phyloP scores from a whole-genome alignment of 73 alveolate species.

The Paramecium sexaurelia region DNA sequence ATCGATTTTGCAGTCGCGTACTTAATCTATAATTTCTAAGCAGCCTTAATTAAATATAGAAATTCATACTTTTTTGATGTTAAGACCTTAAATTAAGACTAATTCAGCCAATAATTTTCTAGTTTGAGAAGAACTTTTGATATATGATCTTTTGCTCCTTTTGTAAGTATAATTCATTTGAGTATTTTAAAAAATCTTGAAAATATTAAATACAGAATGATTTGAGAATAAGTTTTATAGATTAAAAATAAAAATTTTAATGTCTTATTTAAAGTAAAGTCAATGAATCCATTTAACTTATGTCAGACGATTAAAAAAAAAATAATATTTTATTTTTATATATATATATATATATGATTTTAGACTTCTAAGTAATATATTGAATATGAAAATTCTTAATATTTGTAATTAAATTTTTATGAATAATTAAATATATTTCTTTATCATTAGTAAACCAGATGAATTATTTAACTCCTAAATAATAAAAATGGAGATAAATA shows the following conservation, averaged over 20 bases:
- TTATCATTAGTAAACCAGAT: too few species aligned
- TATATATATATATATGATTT: too few species aligned
- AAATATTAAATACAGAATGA: not conserved
- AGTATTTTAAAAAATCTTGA: not conserved
- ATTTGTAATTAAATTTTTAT: not conserved
- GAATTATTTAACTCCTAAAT: constrained; percentile 47
- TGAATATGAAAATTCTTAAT: not conserved
- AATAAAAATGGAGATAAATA: constrained; percentile 42
- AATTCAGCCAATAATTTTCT: not conserved
- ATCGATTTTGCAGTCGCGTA: not conserved
- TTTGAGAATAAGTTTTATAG: not conserved
- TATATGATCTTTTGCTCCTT: not conserved
- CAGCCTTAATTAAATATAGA: not conserved
- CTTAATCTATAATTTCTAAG: not conserved
- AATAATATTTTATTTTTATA: too few species aligned
- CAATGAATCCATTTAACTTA: not conserved
- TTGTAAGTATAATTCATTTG: not conserved
- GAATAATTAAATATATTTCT: too few species aligned
- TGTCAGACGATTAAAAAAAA: not conserved
- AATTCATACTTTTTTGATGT: not conserved
- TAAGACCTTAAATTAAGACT: not conserved
- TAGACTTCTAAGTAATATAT: not conserved
- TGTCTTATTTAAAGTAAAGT: not conserved
- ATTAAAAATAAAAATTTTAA: not conserved
- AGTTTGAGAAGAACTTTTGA: not conserved